Percentiles rank a stretch among this genome's conserved stretches.
phyloP scores from a whole-genome alignment of 164 flowering plant genomes.

The Houttuynia cordata region DNA sequence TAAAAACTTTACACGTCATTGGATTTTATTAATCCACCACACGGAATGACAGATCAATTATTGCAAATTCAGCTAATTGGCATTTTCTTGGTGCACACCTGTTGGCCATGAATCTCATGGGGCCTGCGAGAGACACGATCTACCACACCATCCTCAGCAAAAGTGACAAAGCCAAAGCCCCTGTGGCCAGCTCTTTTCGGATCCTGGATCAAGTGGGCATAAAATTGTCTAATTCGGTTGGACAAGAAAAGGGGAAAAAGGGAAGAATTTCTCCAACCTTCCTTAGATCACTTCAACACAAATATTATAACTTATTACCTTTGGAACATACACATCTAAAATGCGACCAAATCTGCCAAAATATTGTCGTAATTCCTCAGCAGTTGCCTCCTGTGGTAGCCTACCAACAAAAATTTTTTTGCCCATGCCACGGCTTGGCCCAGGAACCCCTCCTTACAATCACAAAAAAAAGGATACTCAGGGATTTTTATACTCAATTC shows the following conservation, averaged over 20 bases:
- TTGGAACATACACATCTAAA: conserved; percentile 88
- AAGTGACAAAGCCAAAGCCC: conserved; percentile 98
- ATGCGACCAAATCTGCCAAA: conserved; percentile 95
- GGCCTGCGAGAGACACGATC: conserved; percentile 90
- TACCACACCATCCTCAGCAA: conserved; percentile 94
- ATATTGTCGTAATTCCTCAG: conserved; percentile 78
- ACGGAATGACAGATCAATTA: too few species aligned
- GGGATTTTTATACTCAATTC: neutral
- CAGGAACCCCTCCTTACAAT: conserved; percentile 27
- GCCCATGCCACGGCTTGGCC: conserved; percentile 53
- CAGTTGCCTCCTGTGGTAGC: conserved; percentile 90
- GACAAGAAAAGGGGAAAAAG: neutral
- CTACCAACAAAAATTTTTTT: conserved; percentile 94
- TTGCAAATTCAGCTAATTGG: neutral
- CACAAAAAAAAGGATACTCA: neutral
- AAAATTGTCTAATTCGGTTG: too few species aligned
- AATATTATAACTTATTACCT: conserved; percentile 31
- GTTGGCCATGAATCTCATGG: conserved; percentile 96
- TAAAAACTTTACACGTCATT: too few species aligned
- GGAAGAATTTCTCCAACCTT: neutral
- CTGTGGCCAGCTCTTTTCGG: conserved; percentile 95
- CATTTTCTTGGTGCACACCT: conserved; percentile 30
- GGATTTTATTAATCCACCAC: too few species aligned
- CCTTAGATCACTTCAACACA: neutral
- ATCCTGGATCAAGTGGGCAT: conserved; percentile 41